Evolutionary conservation across 176 grass and related monocot species (phyloP).

Genomic region (Carex myosuroides): DNA sequence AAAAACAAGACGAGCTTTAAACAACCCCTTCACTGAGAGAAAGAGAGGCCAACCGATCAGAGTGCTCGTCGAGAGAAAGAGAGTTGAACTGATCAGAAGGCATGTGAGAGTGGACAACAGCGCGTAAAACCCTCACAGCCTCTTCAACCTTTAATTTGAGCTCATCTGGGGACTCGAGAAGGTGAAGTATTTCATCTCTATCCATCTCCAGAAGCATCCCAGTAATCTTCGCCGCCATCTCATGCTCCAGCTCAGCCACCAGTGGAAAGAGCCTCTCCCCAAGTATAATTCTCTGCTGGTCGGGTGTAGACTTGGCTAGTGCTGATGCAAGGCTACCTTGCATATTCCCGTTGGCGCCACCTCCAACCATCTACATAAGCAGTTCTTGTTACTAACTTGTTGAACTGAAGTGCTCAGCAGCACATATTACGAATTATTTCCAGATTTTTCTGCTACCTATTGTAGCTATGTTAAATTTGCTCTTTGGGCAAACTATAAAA

Average conservation of each 20-base stretch:
- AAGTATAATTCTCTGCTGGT: conserved; percentile 91
- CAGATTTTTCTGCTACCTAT: conserved; percentile 45
- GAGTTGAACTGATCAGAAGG: conserved; percentile 57
- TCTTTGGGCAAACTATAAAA: not conserved
- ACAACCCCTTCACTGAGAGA: not conserved
- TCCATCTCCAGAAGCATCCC: conserved; percentile 99
- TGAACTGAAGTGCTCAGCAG: conserved; percentile 34
- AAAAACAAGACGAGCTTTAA: not conserved
- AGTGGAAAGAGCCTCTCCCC: conserved; percentile 93
- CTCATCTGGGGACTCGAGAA: conserved; percentile 79
- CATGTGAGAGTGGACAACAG: conserved; percentile 38
- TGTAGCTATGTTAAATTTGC: conserved; percentile 6
- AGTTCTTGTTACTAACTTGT: conserved; percentile 46
- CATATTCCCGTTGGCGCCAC: conserved; percentile 41
- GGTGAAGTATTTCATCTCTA: conserved; percentile 80
- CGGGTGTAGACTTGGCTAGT: conserved; percentile 60
- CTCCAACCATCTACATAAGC: conserved; percentile 49
- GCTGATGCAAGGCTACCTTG: conserved; percentile 54
- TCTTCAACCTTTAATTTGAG: conserved; percentile 83
- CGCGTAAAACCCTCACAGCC: conserved; percentile 75
- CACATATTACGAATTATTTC: conserved; percentile 43
- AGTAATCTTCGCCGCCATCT: conserved; percentile 81
- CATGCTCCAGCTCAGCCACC: conserved; percentile 80
- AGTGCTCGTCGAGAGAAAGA: conserved; percentile 39
- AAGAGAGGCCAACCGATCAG: not conserved